Evolutionary conservation across 768 basidiomycete genomes (phyloP).

Genomic region (Boletellus ananiceps): DNA sequence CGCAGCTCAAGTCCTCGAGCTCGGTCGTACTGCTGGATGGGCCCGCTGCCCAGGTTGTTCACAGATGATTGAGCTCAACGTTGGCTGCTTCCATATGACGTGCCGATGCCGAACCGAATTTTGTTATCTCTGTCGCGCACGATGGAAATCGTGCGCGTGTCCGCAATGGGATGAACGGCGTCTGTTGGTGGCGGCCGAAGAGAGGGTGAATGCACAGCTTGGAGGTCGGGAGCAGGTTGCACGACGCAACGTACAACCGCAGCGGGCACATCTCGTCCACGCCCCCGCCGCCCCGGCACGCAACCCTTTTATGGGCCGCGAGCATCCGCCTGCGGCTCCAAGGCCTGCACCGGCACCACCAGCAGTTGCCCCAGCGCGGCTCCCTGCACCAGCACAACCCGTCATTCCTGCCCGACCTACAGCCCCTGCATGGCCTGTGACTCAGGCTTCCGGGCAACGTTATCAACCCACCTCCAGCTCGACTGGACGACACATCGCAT

Average conservation of each 20-base stretch:
- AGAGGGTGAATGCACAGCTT: conserved; percentile 39
- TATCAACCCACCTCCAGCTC: not conserved
- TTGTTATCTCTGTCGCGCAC: conserved; percentile 45
- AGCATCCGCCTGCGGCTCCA: not conserved
- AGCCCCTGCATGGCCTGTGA: too few relatives aligned
- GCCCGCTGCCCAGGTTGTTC: conserved; percentile 38
- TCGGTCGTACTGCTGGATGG: conserved; percentile 30
- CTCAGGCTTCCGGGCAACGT: too few relatives aligned
- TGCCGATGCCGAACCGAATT: conserved; percentile 38
- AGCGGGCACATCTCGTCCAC: not conserved
- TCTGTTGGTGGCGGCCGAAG: conserved; percentile 38
- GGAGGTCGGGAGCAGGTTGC: conserved; percentile 31
- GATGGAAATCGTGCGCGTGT: conserved; percentile 64
- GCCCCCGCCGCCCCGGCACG: not conserved
- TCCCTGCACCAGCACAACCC: too few relatives aligned
- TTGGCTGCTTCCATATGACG: conserved; percentile 40
- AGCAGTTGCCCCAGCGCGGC: not conserved
- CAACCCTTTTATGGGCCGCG: not conserved
- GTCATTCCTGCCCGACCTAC: too few relatives aligned
- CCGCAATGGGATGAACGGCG: conserved; percentile 60
- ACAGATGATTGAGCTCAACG: conserved; percentile 35
- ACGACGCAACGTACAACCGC: conserved; percentile 28
- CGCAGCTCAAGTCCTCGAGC: conserved; percentile 24
- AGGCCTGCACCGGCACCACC: not conserved
- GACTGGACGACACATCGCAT: not conserved